Conservation (phyloP, 306 rosid species). For the Fragaria vesca region DNA sequence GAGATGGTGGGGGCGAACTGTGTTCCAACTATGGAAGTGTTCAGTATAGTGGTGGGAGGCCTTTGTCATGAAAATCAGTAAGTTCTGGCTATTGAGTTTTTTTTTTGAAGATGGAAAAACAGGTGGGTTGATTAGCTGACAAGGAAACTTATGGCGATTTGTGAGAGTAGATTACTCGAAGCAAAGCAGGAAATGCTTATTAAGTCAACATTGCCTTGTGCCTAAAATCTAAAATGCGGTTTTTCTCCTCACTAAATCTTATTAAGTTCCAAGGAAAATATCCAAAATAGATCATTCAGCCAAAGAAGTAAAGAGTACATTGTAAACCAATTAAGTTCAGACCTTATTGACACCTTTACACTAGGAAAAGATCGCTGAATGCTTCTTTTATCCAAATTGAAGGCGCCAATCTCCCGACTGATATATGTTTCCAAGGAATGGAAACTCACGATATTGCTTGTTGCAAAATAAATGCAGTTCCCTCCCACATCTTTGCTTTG, state of each 20-base stretch:
- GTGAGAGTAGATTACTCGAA: too few relatives aligned
- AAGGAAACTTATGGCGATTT: too few relatives aligned
- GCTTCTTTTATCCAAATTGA: not conserved
- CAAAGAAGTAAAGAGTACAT: too few relatives aligned
- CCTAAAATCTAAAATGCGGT: too few relatives aligned
- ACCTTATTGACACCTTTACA: not conserved
- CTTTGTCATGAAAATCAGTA: slow-evolving; percentile 9
- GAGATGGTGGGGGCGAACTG: slow-evolving; percentile 29
- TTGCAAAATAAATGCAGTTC: not conserved
- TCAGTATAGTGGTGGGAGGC: slow-evolving; percentile 24
- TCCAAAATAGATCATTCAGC: too few relatives aligned
- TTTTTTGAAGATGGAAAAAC: too few relatives aligned
- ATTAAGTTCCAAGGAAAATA: too few relatives aligned
- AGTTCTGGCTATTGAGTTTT: too few relatives aligned
- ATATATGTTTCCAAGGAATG: not conserved
- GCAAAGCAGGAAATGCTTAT: too few relatives aligned
- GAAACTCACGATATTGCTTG: not conserved
- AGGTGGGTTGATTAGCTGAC: too few relatives aligned
- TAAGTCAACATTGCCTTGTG: too few relatives aligned
- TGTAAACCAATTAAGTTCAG: not conserved
- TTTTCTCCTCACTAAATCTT: too few relatives aligned
- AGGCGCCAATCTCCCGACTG: not conserved
- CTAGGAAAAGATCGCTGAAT: not conserved
- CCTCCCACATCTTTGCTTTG: not conserved
- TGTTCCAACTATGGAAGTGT: slow-evolving; percentile 29